Evolutionary conservation across 345 rosid genomes (phyloP), one percentile per base, ranked within the genome.

Genomic region (Carallia brachiata): DNA sequence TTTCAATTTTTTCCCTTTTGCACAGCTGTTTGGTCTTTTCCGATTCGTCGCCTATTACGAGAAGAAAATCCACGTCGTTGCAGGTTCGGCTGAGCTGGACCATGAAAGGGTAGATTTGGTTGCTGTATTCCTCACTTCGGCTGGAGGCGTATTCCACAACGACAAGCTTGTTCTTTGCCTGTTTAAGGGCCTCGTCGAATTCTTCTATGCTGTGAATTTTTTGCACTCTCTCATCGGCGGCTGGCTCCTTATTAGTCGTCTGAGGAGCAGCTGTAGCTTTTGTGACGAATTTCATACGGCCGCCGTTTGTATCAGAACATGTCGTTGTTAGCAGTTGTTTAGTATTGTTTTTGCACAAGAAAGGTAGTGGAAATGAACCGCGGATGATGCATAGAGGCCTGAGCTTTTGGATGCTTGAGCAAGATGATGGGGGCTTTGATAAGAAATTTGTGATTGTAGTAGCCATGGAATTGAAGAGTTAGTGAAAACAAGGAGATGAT

Each of bases 31-130:
- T 77, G 0, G 95, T 91, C 62, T 83, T 81, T 31, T 94, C 96
- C 27, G 97, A 94, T 61, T 94, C 97, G 54, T 94, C 98, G 31
- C 90, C 95, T 88, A 88, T 85, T 18, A 94, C 88, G 0, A 94
- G 88, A 52, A 91, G 81, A 75, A 94, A 94, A 4, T 76, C 88
- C 5, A 94, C 97, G 44, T 91, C 96, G 85, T 62, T 83, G 84
- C 98, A 90, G 1, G 92, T 81, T 70, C 87, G 75, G 87, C 98
- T 90, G 1, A 90, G 84, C 0, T 90, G 90, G 23, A 88, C 97
- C 96, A 91, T 85, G 76, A 90, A 91, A 27, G 98, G 98, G 80
- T 90, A 91, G 52, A 89, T 88, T 68, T 81, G 69, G 23, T 75
- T 78, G 82, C 93, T 89, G 28, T 82, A 23, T 23, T 23, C 66